Percentiles rank a stretch among this genome's conserved stretches.
These are phyloP conservation scores for Neltuma alba DNA, from an alignment of 306 rosid species.

Conservation along the genomic window DNA sequence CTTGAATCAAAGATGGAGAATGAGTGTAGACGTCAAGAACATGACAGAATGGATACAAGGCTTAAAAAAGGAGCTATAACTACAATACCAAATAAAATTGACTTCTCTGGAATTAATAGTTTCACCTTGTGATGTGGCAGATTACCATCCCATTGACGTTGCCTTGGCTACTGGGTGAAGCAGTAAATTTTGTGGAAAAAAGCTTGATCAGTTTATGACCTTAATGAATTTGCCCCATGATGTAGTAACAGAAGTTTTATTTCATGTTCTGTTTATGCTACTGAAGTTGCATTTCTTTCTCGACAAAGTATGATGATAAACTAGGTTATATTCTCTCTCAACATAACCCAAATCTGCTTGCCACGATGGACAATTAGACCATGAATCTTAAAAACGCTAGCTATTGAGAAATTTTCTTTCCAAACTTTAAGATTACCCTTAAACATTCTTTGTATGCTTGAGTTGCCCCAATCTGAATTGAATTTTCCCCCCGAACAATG, in stretches of 20 bases:
- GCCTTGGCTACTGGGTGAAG: neutral
- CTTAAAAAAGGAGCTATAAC: neutral
- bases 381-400: neutral
- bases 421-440: neutral
- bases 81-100: neutral
- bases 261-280: neutral
- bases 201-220: neutral
- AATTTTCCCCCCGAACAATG: neutral
- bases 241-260: neutral
- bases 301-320: neutral
- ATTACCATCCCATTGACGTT: neutral
- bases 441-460: neutral
- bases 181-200: neutral
- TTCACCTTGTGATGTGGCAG: neutral
- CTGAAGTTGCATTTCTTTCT: neutral
- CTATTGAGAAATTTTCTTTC: neutral
- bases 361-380: constrained; percentile 11
- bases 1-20: neutral
- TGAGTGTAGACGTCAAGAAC: neutral
- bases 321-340: neutral
- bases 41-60: too few species aligned
- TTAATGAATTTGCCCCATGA: neutral
- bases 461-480: neutral
- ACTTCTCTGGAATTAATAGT: neutral
- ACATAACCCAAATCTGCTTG: neutral